Evolutionary conservation across 2,329 filamentous ascomycete species (phyloP).

Genomic region (Sporothrix luriei): DNA sequence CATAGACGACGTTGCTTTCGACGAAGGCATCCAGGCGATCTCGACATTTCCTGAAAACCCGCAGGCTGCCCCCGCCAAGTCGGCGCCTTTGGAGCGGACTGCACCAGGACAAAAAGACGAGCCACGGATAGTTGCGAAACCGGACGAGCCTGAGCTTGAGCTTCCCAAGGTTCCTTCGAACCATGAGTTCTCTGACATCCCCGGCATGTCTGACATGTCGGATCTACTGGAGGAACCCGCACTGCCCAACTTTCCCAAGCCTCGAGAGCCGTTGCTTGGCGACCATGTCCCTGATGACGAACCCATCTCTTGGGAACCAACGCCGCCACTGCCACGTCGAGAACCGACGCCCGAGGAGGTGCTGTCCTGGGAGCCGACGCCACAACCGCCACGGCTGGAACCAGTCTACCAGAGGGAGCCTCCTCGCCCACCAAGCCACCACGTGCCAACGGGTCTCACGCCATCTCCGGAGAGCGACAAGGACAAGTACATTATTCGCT

Average conservation of each 20-base stretch:
- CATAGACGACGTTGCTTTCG: background rate
- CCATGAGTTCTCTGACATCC: conserved; percentile 8
- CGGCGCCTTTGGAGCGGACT: background rate
- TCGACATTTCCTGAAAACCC: background rate
- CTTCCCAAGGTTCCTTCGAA: background rate
- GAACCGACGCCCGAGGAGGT: background rate
- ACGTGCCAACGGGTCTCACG: conserved; percentile 21
- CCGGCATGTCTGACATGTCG: conserved; percentile 15
- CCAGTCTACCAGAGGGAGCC: background rate
- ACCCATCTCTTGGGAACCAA: background rate
- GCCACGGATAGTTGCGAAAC: background rate
- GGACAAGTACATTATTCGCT: conserved; percentile 34
- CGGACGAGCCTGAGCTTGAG: background rate
- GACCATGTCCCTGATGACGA: background rate
- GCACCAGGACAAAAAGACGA: background rate
- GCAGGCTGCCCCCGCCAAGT: background rate
- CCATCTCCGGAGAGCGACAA: conserved; percentile 28
- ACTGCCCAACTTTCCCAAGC: conserved; percentile 11
- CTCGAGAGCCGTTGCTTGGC: background rate
- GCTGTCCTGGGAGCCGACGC: background rate
- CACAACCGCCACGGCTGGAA: background rate
- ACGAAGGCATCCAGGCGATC: background rate
- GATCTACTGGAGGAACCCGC: conserved; percentile 1
- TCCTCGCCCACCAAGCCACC: background rate
- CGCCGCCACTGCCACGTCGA: background rate